Evolutionary conservation across 169 alveolate genomes (phyloP).

Genomic region (Ichthyophthirius multifiliis): DNA sequence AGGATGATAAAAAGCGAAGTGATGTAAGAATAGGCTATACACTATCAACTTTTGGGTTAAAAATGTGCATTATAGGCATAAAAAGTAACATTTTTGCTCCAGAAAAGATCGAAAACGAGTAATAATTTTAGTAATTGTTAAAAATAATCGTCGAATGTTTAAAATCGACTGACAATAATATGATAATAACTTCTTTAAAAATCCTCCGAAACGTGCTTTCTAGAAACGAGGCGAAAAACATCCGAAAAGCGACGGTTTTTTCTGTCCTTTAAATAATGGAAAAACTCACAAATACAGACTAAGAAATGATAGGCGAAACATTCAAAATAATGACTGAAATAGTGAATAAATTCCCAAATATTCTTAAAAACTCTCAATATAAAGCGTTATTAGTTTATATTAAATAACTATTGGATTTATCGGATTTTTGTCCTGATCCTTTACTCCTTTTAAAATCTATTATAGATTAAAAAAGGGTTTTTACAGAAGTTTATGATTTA

Average conservation of each 20-base stretch:
- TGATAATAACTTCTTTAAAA: background rate
- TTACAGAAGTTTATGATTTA: background rate
- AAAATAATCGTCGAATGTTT: slow-evolving; percentile 3
- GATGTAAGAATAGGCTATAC: background rate
- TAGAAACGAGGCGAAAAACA: background rate
- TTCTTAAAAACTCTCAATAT: background rate
- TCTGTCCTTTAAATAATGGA: background rate
- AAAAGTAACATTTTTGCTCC: background rate
- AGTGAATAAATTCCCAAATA: background rate
- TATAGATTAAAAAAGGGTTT: background rate
- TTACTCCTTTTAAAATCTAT: background rate
- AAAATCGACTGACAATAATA: slow-evolving; percentile 1
- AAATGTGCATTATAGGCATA: background rate
- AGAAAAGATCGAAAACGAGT: background rate
- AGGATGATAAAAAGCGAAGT: background rate
- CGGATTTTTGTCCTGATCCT: slow-evolving; percentile 3
- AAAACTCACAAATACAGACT: background rate
- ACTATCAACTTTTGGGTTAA: slow-evolving; percentile 5
- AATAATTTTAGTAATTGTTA: background rate
- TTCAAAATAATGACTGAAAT: background rate
- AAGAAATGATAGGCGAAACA: background rate
- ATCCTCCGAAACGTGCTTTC: background rate
- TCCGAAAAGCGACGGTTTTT: background rate
- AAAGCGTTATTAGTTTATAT: background rate
- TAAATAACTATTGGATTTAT: background rate